Evolutionary conservation across 2,329 filamentous ascomycete genomes (phyloP).

Genomic region (Fusarium sp.): DNA sequence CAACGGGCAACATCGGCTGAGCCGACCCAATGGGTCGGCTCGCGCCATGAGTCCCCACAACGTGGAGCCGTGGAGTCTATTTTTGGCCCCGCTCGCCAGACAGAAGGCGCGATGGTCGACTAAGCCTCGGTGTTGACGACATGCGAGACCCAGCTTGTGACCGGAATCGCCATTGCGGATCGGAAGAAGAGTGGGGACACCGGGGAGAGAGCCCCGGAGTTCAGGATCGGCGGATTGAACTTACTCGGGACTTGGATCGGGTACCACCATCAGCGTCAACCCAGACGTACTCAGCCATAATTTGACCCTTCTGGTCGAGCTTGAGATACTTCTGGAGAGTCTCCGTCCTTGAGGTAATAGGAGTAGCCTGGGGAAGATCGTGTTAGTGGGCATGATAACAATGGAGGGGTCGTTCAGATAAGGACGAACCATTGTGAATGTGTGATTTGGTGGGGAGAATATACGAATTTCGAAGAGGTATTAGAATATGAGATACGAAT

Average conservation of each 20-base stretch:
- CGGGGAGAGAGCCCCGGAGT: slow-evolving; percentile 4
- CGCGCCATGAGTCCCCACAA: slow-evolving; percentile 12
- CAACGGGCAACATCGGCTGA: slow-evolving; percentile 19
- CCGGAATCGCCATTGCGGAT: slow-evolving; percentile 12
- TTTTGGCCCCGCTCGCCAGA: slow-evolving; percentile 23
- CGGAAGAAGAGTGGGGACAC: slow-evolving; percentile 1
- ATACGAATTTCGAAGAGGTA: slow-evolving; percentile 10
- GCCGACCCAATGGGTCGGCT: slow-evolving; percentile 13
- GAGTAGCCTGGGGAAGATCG: slow-evolving; percentile 23
- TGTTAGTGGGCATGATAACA: slow-evolving; percentile 35
- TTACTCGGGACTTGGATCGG: slow-evolving; percentile 96
- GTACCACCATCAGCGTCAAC: slow-evolving; percentile 85
- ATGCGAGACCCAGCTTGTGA: slow-evolving; percentile 13
- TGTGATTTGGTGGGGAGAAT: slow-evolving; percentile 3
- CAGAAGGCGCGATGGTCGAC: slow-evolving; percentile 23
- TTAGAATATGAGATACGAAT: slow-evolving; percentile 26
- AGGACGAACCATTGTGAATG: slow-evolving; percentile 42
- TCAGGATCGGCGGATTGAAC: slow-evolving; percentile 54
- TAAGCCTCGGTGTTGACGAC: slow-evolving; percentile 21
- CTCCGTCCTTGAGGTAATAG: slow-evolving; percentile 47
- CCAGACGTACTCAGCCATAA: slow-evolving; percentile 98
- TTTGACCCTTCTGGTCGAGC: slow-evolving; percentile 87
- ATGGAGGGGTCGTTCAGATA: slow-evolving; percentile 19
- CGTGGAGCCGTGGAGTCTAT: slow-evolving; percentile 10
- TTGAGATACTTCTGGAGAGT: slow-evolving; percentile 87